Evolutionary conservation across 768 basidiomycete species (phyloP).

Genomic region (Calocybe indica): DNA sequence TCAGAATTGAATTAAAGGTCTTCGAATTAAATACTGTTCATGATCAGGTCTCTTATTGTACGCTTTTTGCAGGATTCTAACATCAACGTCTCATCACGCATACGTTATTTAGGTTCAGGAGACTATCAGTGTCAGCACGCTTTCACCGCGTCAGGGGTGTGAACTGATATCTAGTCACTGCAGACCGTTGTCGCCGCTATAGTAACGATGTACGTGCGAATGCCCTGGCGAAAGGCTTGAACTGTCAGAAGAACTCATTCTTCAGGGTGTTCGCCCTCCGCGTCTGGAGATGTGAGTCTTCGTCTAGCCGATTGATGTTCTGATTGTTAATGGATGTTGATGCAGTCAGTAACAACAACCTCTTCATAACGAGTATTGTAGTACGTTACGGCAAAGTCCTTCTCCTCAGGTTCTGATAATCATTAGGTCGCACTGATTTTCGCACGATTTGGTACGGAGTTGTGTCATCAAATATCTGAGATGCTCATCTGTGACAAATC

Average conservation of each 20-base stretch:
- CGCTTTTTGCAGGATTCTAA: slow-evolving; percentile 9
- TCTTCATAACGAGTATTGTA: slow-evolving; percentile 41
- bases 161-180: slow-evolving; percentile 5
- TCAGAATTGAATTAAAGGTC: not conserved
- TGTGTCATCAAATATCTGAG: not conserved
- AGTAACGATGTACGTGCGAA: slow-evolving; percentile 45
- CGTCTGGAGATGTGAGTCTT: slow-evolving; percentile 52
- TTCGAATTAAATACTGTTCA: not conserved
- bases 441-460: slow-evolving; percentile 35
- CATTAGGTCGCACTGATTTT: slow-evolving; percentile 33
- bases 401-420: not conserved
- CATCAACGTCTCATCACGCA: not conserved
- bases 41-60: slow-evolving; percentile 30
- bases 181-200: slow-evolving; percentile 43
- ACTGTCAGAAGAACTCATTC: not conserved
- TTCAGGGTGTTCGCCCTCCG: slow-evolving; percentile 50
- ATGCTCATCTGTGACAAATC: not conserved
- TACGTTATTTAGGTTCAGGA: slow-evolving; percentile 4
- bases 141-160: slow-evolving; percentile 31
- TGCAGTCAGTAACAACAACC: slow-evolving; percentile 51
- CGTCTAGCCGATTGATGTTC: not conserved
- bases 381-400: slow-evolving; percentile 10
- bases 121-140: not conserved
- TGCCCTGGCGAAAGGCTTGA: not conserved
- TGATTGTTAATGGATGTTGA: slow-evolving; percentile 1